Base-by-base conservation (phyloP, 2,329 filamentous ascomycete species). In the Bipolaris victoriae region DNA sequence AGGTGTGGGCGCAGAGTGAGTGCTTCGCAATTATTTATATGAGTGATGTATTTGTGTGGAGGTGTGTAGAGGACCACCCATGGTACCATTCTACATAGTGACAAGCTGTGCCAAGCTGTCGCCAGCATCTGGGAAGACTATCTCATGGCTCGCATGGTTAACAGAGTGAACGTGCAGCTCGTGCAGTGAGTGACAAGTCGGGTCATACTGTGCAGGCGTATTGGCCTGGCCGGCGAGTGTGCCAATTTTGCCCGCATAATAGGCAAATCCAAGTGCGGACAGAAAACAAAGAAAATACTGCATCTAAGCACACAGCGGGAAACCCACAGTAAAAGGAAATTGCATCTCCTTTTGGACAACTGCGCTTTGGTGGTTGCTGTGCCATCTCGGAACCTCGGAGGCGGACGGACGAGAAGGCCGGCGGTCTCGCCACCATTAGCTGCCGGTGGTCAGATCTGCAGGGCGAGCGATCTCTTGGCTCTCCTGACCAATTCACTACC, bases 361-460 rank as follows among this genome's bases (percentile, higher is more conserved):
- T 55, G 40, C 41, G 37, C 43, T 55, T 55, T 43, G 11, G 40
- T 31, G 29, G 10, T 59, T 37, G 48, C 52, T 9, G 52, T 43
- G 31, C 47, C 33, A 48, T 54, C n/a, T 64, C 63, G 52, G 63
- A 60, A 48, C 52, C n/a, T 64, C 63, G 54, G 63, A 60, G 50
- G 55, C 39, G 57, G 57, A 56, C 56, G 50, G 5, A 44, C 50
- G 16, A 53, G 52, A 48, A 46, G 55, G 63, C 52, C 55, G 53
- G 37, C n/a, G 37, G 55, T 66, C 63, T 65, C 63, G 63, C 63
- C 63, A 64, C 63, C 55, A 56, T 60, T 58, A 61, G 57, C 56
- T 60, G 56, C 59, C 39, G 49, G 60, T 62, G 63, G 61, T 64
- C 57, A 62, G 63, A 65, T 60, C 49, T 49, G 48, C 57, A 36